A percentile compares a stretch with the other conserved stretches of the same genome.
Evolutionary conservation across 257 asterid genomes (phyloP).

Genomic region (Petunia secreta): DNA sequence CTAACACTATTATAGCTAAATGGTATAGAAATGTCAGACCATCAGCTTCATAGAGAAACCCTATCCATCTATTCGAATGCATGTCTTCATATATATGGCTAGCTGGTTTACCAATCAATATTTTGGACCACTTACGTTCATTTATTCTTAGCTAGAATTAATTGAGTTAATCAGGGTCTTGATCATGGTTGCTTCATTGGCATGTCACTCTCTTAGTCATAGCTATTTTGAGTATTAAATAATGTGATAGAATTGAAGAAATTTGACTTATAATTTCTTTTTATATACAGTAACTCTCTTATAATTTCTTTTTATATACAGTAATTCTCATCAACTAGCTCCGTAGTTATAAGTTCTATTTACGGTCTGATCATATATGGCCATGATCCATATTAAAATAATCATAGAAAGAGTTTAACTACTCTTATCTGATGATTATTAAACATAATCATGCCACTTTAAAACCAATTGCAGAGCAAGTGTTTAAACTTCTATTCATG

Average conservation of each 20-base stretch:
- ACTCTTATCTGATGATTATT: not conserved
- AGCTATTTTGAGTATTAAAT: not conserved
- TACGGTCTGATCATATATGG: not conserved
- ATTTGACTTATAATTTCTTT: not conserved
- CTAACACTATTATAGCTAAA: not conserved
- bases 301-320: not conserved
- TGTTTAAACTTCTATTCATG: not conserved
- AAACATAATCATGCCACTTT: not conserved
- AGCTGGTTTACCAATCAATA: conserved; percentile 21
- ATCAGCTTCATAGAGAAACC: not conserved
- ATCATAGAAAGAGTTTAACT: not conserved
- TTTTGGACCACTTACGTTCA: conserved; percentile 19
- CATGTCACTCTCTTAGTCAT: not conserved
- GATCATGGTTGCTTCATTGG: not conserved
- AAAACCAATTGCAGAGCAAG: not conserved
- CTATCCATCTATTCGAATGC: conserved; percentile 23
- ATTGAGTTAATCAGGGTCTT: not conserved
- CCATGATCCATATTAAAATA: not conserved
- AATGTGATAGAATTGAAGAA: not conserved
- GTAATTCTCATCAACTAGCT: not conserved
- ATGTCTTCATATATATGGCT: conserved; percentile 16
- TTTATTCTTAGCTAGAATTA: not conserved
- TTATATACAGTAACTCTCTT: not conserved
- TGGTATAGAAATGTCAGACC: not conserved
- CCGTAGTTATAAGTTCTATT: not conserved